Percentiles rank a stretch among this genome's conserved stretches.
phyloP scores from a whole-genome alignment of 805 yeast genomes.

The Groenewaldozyma tartarivorans region DNA sequence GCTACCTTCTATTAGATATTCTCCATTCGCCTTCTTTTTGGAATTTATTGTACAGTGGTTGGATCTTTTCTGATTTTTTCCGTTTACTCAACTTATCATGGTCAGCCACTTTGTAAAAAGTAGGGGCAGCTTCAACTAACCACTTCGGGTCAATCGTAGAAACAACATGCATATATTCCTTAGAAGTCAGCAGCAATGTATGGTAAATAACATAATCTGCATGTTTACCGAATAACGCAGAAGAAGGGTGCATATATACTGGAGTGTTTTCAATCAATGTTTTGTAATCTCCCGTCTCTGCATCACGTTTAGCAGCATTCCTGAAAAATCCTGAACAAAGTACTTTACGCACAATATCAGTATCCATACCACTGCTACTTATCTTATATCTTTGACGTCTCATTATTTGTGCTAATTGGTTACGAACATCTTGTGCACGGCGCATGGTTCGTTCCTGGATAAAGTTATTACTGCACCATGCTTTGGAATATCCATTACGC shows the following conservation, averaged over 20 bases:
- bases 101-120: conserved; percentile 59
- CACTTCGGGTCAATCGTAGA: conserved; percentile 61
- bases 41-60: conserved; percentile 58
- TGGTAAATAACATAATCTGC: conserved; percentile 69
- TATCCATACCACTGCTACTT: conserved; percentile 25
- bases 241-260: conserved; percentile 79
- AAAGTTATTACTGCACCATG: conserved; percentile 83
- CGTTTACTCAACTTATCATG: conserved; percentile 35
- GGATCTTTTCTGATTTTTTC: conserved; percentile 55
- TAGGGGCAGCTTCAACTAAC: conserved; percentile 68
- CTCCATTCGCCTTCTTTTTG: conserved; percentile 29
- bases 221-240: conserved; percentile 66
- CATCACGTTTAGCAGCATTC: conserved; percentile 54
- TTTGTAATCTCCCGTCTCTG: conserved; percentile 44
- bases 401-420: conserved; percentile 52
- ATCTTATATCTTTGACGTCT: conserved; percentile 18
- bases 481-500: conserved; percentile 51
- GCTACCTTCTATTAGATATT: not conserved
- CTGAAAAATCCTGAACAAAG: conserved; percentile 62
- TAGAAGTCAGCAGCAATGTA: conserved; percentile 73
- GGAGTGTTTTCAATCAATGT: conserved; percentile 30
- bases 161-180: conserved; percentile 79
- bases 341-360: conserved; percentile 38
- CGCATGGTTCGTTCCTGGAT: conserved; percentile 65
- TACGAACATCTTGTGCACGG: conserved; percentile 59